Evolutionary conservation across 2,329 filamentous ascomycete genomes (phyloP).

Genomic region (Fusarium keratoplasticum): DNA sequence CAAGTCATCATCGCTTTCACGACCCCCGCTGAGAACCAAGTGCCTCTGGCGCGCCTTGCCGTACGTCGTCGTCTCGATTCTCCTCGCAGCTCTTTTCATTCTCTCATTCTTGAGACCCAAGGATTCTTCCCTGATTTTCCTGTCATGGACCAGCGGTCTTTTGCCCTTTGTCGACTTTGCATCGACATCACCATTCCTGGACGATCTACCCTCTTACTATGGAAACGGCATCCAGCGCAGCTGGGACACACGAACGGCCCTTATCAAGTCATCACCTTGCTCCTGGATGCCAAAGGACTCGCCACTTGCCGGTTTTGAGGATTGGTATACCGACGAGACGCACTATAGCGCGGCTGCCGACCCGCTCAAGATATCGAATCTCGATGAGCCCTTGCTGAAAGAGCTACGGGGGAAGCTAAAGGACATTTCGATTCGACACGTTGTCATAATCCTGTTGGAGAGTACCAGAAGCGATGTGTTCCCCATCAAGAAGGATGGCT

Average conservation of each 20-base stretch:
- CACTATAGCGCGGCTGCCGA: conserved; percentile 53
- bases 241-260: conserved; percentile 45
- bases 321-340: conserved; percentile 39
- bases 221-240: conserved; percentile 42
- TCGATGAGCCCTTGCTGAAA: conserved; percentile 48
- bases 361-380: conserved; percentile 56
- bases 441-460: conserved; percentile 58
- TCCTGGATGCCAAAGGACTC: conserved; percentile 40
- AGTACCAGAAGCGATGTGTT: conserved; percentile 60
- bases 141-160: conserved; percentile 51
- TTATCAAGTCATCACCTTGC: conserved; percentile 34
- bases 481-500: conserved; percentile 54
- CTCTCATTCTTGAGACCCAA: conserved; percentile 44
- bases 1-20: background rate
- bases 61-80: conserved; percentile 38
- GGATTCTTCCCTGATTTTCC: conserved; percentile 49
- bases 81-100: conserved; percentile 42
- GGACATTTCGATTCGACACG: conserved; percentile 54
- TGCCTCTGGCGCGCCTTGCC: conserved; percentile 21
- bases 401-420: conserved; percentile 41
- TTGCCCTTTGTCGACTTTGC: conserved; percentile 51
- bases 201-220: conserved; percentile 38
- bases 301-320: conserved; percentile 39
- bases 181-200: conserved; percentile 46
- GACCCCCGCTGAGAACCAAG: background rate